A percentile compares a stretch with the other conserved stretches of the same genome.
Conservation (phyloP, 2,329 filamentous ascomycete species). For the Penicillium sp. region DNA sequence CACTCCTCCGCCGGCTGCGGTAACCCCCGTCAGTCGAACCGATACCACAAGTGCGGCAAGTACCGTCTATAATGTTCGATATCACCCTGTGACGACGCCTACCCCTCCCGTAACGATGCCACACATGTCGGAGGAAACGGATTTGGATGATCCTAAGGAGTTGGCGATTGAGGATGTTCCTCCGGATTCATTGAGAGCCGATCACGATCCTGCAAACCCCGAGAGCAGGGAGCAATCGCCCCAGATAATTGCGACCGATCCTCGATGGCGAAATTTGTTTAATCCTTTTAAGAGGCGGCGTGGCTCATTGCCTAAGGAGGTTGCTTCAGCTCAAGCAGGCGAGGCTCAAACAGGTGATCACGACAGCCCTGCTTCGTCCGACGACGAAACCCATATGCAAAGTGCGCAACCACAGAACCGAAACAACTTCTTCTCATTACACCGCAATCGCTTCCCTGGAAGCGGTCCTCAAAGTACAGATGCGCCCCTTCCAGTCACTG, state of each 20-base stretch:
- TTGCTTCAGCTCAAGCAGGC: conserved; percentile 51
- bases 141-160: conserved; percentile 25
- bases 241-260: conserved; percentile 27
- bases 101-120: conserved; percentile 39
- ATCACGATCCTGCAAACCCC: conserved; percentile 15
- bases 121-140: conserved; percentile 29
- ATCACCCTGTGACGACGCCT: conserved; percentile 50
- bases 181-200: conserved; percentile 7
- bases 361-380: conserved; percentile 27
- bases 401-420: conserved; percentile 43
- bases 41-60: conserved; percentile 59
- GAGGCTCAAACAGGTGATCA: conserved; percentile 28
- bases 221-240: conserved; percentile 28
- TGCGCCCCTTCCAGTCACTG: conserved; percentile 49
- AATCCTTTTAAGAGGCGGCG: conserved; percentile 56
- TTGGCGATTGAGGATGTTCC: conserved; percentile 10
- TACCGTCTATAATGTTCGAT: conserved; percentile 59
- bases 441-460: conserved; percentile 40
- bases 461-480: conserved; percentile 33
- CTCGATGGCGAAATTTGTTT: conserved; percentile 46
- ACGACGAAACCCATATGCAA: conserved; percentile 34
- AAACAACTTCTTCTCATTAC: conserved; percentile 44
- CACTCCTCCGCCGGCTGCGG: conserved; percentile 43
- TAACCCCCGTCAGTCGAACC: conserved; percentile 54
- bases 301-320: conserved; percentile 54